phyloP scores from a whole-genome alignment of 164 flowering plant species.

The Magnolia kwangsiensis region DNA sequence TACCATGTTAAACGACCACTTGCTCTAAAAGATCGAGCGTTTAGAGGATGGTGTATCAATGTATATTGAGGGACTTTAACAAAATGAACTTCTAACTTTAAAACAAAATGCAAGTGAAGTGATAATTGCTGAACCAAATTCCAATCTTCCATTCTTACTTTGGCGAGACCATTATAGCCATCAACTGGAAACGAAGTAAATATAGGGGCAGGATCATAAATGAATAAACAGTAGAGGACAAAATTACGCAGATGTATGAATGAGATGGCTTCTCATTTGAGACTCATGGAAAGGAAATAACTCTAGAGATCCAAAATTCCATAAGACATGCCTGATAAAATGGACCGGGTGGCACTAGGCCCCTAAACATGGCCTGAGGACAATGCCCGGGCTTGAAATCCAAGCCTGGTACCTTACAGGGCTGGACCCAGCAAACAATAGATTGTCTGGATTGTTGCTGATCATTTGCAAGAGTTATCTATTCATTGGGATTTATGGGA shows the following conservation, averaged over 20 bases:
- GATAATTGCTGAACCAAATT: not conserved
- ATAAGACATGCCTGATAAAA: not conserved
- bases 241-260: too few species aligned
- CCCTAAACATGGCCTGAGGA: not conserved
- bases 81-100: not conserved
- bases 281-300: not conserved
- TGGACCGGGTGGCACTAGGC: not conserved
- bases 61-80: too few species aligned
- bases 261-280: not conserved
- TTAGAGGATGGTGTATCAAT: too few species aligned
- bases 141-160: not conserved
- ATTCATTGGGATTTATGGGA: not conserved
- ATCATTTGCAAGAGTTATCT: not conserved
- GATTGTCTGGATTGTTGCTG: too few species aligned
- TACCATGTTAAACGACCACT: too few species aligned
- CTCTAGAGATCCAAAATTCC: not conserved
- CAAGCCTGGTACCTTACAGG: not conserved
- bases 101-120: not conserved
- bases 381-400: not conserved
- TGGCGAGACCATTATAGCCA: too few species aligned
- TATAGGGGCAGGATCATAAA: not conserved
- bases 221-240: not conserved
- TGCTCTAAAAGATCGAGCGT: too few species aligned
- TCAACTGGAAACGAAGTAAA: not conserved
- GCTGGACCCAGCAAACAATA: too few species aligned